Percentiles rank a stretch among this genome's conserved stretches.
phyloP scores from a whole-genome alignment of 495 filamentous ascomycete genomes.

The Xylaria acuta region DNA sequence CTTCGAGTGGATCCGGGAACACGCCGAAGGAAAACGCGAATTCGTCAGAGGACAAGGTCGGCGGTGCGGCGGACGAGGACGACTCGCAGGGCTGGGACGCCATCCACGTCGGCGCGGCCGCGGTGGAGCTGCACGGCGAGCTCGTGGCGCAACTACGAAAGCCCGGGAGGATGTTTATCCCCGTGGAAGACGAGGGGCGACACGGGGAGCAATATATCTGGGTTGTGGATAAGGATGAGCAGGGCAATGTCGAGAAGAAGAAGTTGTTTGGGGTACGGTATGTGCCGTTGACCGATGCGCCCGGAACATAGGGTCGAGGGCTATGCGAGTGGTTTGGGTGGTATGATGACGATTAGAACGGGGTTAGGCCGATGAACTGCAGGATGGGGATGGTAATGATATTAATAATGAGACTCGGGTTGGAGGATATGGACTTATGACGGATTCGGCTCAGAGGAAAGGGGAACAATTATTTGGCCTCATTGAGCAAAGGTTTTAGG shows the following conservation, averaged over 20 bases:
- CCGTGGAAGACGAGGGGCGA: conserved; percentile 68
- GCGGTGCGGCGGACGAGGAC: conserved; percentile 43
- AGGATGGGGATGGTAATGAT: not conserved
- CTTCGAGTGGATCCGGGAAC: conserved; percentile 28
- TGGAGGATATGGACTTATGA: not conserved
- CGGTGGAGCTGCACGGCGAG: conserved; percentile 71
- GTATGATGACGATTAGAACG: not conserved
- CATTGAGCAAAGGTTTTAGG: not conserved
- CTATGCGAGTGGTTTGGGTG: not conserved
- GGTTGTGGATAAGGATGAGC: conserved; percentile 84
- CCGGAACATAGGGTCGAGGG: not conserved
- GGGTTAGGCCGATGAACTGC: not conserved
- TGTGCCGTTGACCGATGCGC: conserved; percentile 89
- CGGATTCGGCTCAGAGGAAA: not conserved
- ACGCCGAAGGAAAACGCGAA: conserved; percentile 31
- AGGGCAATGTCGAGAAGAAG: conserved; percentile 75
- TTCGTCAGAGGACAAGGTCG: conserved; percentile 20
- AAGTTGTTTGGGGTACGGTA: conserved; percentile 86
- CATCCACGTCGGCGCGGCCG: conserved; percentile 95
- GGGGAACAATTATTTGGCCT: not conserved
- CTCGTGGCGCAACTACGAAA: conserved; percentile 79
- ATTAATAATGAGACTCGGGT: not conserved
- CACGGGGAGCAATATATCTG: conserved; percentile 76
- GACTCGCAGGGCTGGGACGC: conserved; percentile 72
- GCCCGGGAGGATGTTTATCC: conserved; percentile 86